Evolutionary conservation across 2,329 filamentous ascomycete species (phyloP).

Genomic region (Atkinsonella hypoxylon): DNA sequence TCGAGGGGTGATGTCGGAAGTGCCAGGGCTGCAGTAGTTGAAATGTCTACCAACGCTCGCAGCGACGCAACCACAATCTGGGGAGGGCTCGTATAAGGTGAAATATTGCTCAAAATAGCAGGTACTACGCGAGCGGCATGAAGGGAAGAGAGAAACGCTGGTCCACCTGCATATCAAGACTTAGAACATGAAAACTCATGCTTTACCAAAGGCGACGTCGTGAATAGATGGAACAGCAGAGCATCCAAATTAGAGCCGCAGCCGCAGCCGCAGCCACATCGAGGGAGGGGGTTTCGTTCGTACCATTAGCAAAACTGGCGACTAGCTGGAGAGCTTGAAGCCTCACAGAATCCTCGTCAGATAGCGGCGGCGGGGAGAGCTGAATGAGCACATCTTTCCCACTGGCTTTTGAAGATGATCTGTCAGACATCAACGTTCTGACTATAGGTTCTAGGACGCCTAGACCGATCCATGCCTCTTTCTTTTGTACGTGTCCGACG

Average conservation of each 20-base stretch:
- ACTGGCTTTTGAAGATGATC: constrained; percentile 21
- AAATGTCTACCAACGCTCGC: constrained; percentile 59
- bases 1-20: constrained; percentile 36
- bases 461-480: constrained; percentile 62
- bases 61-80: constrained; percentile 63
- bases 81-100: constrained; percentile 49
- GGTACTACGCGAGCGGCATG: constrained; percentile 56
- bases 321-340: constrained; percentile 78
- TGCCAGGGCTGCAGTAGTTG: constrained; percentile 49
- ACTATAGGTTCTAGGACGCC: constrained; percentile 54
- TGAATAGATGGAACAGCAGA: neutral
- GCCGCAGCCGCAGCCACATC: neutral
- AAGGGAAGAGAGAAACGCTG: constrained; percentile 65
- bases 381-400: constrained; percentile 27
- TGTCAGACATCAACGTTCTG: constrained; percentile 29
- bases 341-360: constrained; percentile 54
- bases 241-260: neutral
- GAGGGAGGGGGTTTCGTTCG: constrained; percentile 10
- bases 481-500: constrained; percentile 77
- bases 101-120: constrained; percentile 58
- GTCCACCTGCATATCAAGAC: constrained; percentile 54
- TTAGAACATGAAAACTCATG: neutral
- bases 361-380: constrained; percentile 27
- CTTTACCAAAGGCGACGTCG: neutral
- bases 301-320: constrained; percentile 75